Conservation (phyloP, 352 stramenopile genomes). For the Phytophthora macrochlamydospora region DNA sequence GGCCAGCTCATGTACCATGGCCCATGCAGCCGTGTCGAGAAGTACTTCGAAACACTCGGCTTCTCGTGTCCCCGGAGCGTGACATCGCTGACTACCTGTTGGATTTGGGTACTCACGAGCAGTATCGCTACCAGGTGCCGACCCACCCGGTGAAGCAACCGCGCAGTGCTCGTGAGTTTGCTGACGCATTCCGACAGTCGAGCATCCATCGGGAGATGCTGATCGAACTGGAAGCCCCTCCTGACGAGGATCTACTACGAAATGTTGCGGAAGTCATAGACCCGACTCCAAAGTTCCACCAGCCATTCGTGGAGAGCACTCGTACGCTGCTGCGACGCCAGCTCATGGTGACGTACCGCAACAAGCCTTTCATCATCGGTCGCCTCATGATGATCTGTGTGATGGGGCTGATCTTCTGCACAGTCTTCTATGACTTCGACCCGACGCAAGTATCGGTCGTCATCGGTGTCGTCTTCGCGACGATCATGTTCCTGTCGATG, state of each 20-base stretch:
- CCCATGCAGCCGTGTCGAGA: slow-evolving; percentile 11
- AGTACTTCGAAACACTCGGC: slow-evolving; percentile 42
- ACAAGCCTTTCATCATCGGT: slow-evolving; percentile 25
- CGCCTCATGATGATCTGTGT: slow-evolving; percentile 26
- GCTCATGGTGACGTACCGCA: slow-evolving; percentile 46
- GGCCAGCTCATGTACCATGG: slow-evolving; percentile 82
- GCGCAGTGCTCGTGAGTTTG: slow-evolving; percentile 19
- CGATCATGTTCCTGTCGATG: slow-evolving; percentile 70
- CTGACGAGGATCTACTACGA: slow-evolving; percentile 12
- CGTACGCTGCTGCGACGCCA: slow-evolving; percentile 51
- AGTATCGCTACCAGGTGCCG: slow-evolving; percentile 27
- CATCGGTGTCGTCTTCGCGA: slow-evolving; percentile 70
- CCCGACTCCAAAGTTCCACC: slow-evolving; percentile 46
- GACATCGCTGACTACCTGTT: slow-evolving; percentile 40
- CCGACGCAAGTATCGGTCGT: slow-evolving; percentile 25
- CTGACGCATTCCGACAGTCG: slow-evolving; percentile 36
- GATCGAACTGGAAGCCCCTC: slow-evolving; percentile 25
- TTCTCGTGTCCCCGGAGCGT: slow-evolving; percentile 36
- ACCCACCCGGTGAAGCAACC: slow-evolving; percentile 15
- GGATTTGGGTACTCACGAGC: slow-evolving; percentile 33
- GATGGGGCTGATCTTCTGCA: slow-evolving; percentile 29
- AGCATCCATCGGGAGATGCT: slow-evolving; percentile 35
- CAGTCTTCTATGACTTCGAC: slow-evolving; percentile 25
- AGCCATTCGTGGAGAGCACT: slow-evolving; percentile 60
- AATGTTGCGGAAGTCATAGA: slow-evolving; percentile 22